These are phyloP conservation scores for Cytospora schulzeri DNA, from an alignment of 2,329 filamentous ascomycete species.

Conservation along the genomic window DNA sequence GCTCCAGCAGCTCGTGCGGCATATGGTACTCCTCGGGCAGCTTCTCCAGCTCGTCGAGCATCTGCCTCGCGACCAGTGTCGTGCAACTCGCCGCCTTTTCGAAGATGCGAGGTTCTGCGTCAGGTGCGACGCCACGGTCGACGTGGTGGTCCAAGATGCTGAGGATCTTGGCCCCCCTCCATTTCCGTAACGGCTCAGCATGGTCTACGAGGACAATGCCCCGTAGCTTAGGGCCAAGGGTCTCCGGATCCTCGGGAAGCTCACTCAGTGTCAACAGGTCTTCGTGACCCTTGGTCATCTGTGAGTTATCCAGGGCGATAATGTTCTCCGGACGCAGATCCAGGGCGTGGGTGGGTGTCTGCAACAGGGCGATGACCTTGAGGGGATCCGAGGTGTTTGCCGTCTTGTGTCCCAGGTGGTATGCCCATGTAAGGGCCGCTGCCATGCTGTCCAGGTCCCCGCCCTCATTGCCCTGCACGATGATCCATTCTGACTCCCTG, in stretches of 20 bases:
- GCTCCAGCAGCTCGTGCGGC: slow-evolving; percentile 50
- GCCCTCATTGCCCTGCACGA: slow-evolving; percentile 50
- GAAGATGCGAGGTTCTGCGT: slow-evolving; percentile 47
- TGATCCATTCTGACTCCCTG: slow-evolving; percentile 44
- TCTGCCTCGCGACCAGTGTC: slow-evolving; percentile 47
- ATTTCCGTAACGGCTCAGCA: slow-evolving; percentile 44
- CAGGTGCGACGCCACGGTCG: slow-evolving; percentile 43
- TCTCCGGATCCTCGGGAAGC: slow-evolving; percentile 48
- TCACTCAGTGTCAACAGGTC: slow-evolving; percentile 51
- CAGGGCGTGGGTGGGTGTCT: slow-evolving; percentile 47
- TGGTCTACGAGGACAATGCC: slow-evolving; percentile 52
- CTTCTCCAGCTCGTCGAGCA: slow-evolving; percentile 48
- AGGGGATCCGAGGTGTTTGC: slow-evolving; percentile 44
- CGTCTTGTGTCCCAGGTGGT: slow-evolving; percentile 48
- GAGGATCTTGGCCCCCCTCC: slow-evolving; percentile 45
- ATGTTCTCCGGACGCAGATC: slow-evolving; percentile 52
- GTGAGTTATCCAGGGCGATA: slow-evolving; percentile 45
- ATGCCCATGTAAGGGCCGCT: slow-evolving; percentile 49
- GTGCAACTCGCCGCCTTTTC: slow-evolving; percentile 48
- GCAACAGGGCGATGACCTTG: slow-evolving; percentile 49
- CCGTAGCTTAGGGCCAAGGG: slow-evolving; percentile 43
- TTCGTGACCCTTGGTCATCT: slow-evolving; percentile 48
- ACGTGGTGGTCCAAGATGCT: slow-evolving; percentile 51
- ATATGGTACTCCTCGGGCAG: slow-evolving; percentile 49
- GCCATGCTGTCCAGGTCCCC: slow-evolving; percentile 48